Conservation (phyloP, 2,329 filamentous ascomycete genomes). For the Diplodia mutila region DNA sequence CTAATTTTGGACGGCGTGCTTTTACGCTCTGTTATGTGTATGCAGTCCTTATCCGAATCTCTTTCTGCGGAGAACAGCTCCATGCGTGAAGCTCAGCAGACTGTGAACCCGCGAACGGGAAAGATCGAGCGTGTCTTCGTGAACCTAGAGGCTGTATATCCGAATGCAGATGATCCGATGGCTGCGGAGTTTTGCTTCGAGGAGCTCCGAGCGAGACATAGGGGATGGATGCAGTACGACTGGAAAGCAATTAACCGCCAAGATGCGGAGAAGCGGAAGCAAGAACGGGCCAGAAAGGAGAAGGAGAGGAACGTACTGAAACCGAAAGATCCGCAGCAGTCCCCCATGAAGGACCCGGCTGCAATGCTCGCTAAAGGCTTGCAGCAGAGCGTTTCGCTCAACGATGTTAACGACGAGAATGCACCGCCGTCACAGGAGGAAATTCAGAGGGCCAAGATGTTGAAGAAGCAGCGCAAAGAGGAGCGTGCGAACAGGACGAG, state of each 20-base stretch:
- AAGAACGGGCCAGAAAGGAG: conserved; percentile 24
- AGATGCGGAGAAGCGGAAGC: conserved; percentile 4
- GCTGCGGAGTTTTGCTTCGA: conserved; percentile 86
- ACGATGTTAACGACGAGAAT: conserved; percentile 51
- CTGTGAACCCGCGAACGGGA: conserved; percentile 79
- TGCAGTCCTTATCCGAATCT: conserved; percentile 50
- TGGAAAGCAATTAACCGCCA: conserved; percentile 51
- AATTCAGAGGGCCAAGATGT: conserved; percentile 61
- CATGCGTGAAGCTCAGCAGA: conserved; percentile 78
- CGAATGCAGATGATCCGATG: conserved; percentile 67
- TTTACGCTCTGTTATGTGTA: conserved; percentile 55
- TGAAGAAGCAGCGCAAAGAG: conserved; percentile 52
- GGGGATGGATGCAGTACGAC: conserved; percentile 66
- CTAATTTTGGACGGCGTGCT: conserved; percentile 73
- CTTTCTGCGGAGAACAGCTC: conserved; percentile 57
- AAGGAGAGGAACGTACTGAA: conserved; percentile 19
- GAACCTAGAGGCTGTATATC: conserved; percentile 83
- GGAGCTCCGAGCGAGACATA: conserved; percentile 78
- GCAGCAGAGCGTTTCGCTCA: conserved; percentile 20
- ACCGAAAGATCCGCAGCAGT: conserved; percentile 14
- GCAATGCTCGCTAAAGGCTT: conserved; percentile 19
- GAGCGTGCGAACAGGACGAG: conserved; percentile 55
- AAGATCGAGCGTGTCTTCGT: conserved; percentile 87
- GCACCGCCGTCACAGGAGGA: conserved; percentile 51
- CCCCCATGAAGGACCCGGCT: conserved; percentile 1